phyloP scores from a whole-genome alignment of 768 basidiomycete species.

The Rhizopogon salebrosus region DNA sequence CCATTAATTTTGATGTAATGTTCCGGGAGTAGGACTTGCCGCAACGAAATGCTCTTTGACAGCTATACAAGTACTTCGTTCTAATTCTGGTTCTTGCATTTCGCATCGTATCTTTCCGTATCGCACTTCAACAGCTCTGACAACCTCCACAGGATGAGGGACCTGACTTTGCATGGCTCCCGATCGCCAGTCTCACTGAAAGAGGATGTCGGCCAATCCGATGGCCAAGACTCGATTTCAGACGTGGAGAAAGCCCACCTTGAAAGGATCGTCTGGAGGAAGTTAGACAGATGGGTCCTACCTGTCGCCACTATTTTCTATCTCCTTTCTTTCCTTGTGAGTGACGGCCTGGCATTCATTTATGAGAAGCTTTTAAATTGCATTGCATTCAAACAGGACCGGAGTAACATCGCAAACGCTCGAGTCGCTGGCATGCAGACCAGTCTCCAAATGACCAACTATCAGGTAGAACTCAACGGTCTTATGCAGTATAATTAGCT shows the following conservation, averaged over 20 bases:
- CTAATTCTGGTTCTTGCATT: not conserved
- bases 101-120: not conserved
- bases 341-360: slow-evolving; percentile 9
- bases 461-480: slow-evolving; percentile 13
- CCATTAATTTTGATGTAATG: too few species aligned
- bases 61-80: not conserved
- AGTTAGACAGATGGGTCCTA: slow-evolving; percentile 43
- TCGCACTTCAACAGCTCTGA: not conserved
- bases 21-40: not conserved
- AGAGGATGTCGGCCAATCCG: slow-evolving; percentile 4
- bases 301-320: slow-evolving; percentile 47
- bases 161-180: not conserved
- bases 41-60: not conserved
- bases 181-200: slow-evolving; percentile 3
- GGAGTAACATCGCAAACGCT: slow-evolving; percentile 51
- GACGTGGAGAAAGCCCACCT: slow-evolving; percentile 16
- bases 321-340: slow-evolving; percentile 48
- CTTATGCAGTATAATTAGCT: not conserved
- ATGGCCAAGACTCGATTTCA: slow-evolving; percentile 10
- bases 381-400: slow-evolving; percentile 20
- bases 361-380: not conserved
- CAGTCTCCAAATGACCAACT: slow-evolving; percentile 32
- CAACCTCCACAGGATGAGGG: slow-evolving; percentile 3
- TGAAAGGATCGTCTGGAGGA: slow-evolving; percentile 41
- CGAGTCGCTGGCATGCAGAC: slow-evolving; percentile 57